Base-by-base conservation (phyloP, 768 basidiomycete species). In the Lactifluus volemus region DNA sequence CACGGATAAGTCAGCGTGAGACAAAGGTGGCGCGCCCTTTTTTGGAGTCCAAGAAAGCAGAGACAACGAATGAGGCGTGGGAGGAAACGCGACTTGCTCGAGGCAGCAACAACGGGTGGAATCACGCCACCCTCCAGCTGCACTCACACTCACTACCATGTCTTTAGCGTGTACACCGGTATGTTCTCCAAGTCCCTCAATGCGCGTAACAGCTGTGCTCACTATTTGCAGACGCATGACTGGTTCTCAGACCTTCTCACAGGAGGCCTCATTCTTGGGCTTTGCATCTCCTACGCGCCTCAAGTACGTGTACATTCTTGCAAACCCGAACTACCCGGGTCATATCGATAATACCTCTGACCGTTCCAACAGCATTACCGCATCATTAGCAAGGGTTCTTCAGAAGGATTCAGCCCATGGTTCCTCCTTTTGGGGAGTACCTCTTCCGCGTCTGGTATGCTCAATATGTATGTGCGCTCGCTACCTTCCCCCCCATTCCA, bases 361-460 rank as follows among this genome's bases (percentile, higher is more conserved):
- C 30, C 4, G 5, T 5, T 6, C 29, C 36, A 3, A n/a, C 41
- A 92, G 87, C 91, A 92, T 67, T 74, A 84, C 55, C 81, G 92
- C 7, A 97, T 97, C 66, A 88, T 97, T 67, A 70, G 77, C 53
- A 79, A 84, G 25, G 79, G 83, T 42, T 87, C 92, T 0, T 92
- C 89, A 0, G 86, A 95, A 66, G 97, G 97, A 0, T 84, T 98
- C 64, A 94, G 89, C 63, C 92, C 95, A 17, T 86, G 89, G 81
- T 98, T 90, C 69, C 75, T 98, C 38, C 77, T 98, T 6, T 82
- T 98, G 0, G 97, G 97, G 7, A 86, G 86, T 63, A 91, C 89
- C 0, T 89, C 89, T 15, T 82, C 85, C 12, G 87, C 90, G 3
- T 85, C 90, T 0, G 89, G 81, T 0, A 81, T 94, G 81, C 75